Evolutionary conservation across 192 early-diverging fungal species (phyloP), one percentile per base, ranked within the genome.

Genomic region (Backusella tuberculispora): DNA sequence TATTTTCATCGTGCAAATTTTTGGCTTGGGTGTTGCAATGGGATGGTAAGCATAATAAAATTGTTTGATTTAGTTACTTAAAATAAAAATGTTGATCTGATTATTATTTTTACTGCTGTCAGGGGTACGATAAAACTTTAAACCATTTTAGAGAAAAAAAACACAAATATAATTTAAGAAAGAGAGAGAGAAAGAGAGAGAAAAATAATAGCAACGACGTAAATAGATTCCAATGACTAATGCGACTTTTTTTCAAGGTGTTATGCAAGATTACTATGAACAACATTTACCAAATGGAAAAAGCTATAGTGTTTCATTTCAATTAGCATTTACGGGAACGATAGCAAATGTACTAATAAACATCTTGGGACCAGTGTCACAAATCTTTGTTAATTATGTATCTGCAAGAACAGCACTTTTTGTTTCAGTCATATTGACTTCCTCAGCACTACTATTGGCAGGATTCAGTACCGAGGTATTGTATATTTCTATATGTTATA

Each of bases 241-340:
- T 40, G 0, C 26, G 12, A 42, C 15, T 15, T 19, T 21, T 4
- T 46, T 44, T 45, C 15, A 45, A 76, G 77, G 77, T 48, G 72
- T 78, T 8, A 73, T 78, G 71, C 77, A 78, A 48, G 64, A 74
- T 34, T 78, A 73, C 26, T 78, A 68, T 70, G 47, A 69, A 44
- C 46, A 68, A 26, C 44, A 50, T 41, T 15, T 64, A 15, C 34
- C 50, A 37, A 15, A 50, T 42, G 76, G 44, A 24, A 34, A 43
- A 21, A 45, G 38, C 2, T 4, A 44, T n/a, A 46, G 41, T 19
- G 41, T 19, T 13, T 29, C 71, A n/a, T 34, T 74, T 68, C 72
- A 69, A 7, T 47, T 78, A 7, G 73, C 66, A 9, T 78, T 78
- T 50, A 60, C 73, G 8, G 77, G 66, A 37, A 78, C 77, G 0